Evolutionary conservation across 2,329 filamentous ascomycete genomes (phyloP), one percentile per base, ranked within the genome.

Genomic region (Cytospora piceae): DNA sequence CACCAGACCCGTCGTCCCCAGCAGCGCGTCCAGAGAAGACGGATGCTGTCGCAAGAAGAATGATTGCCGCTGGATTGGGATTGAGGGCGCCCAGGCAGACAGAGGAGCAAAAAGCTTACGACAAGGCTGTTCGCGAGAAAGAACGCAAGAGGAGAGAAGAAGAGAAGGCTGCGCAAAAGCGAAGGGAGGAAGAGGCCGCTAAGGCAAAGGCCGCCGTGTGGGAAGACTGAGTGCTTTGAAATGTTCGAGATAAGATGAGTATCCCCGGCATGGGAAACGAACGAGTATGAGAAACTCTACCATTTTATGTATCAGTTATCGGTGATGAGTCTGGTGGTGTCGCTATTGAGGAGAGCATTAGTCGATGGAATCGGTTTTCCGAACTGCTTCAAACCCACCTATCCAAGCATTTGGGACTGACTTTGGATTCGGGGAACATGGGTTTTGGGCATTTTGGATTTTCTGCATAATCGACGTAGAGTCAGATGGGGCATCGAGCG

Each of bases 61-160:
- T 99, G 86, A 98, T 99, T 75, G 93, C 93, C 0, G 91, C 91
- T 4, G 93, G 92, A 0, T 80, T 98, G 70, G 95, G 95, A 0
- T 86, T 97, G 63, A 87, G 89, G 73, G 87, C 89, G 39, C 92
- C 93, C 37, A 90, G 87, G 80, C 86, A 89, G 76, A 97, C 93
- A 1, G 93, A 96, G 69, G 94, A 97, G 79, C 91, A 97, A 82
- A 85, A 84, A 71, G 91, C 92, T 62, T 98, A 95, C 75, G 94
- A 98, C 73, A 87, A 84, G 70, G 90, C 91, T 0, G 82, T 95
- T 67, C 87, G 90, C 72, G 91, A 96, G 78, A 91, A 94, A 79
- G 94, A 97, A 82, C 88, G 87, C 72, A 93, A 88, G 81, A 85
- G 86, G 71, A 81, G 88, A 66, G 91, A 94, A 65, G 85, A 87